Evolutionary conservation across 345 rosid genomes (phyloP).

Genomic region (Populus alba): DNA sequence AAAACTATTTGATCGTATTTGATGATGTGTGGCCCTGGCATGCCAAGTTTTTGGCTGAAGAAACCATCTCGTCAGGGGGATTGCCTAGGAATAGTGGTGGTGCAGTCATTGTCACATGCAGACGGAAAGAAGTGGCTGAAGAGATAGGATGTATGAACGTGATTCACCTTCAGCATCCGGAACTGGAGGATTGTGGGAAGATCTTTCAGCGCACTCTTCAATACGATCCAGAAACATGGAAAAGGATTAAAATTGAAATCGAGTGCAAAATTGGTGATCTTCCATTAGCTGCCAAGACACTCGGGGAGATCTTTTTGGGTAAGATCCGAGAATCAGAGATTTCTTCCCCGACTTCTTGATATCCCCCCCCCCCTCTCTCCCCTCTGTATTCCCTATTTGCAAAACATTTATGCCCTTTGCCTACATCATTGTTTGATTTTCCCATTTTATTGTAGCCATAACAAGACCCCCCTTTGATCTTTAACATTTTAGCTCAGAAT

Average conservation of each 20-base stretch:
- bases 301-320: background rate
- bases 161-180: background rate
- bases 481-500: too few relatives aligned
- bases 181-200: background rate
- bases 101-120: background rate
- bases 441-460: too few relatives aligned
- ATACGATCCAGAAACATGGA: background rate
- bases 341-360: background rate
- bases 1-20: slow-evolving; percentile 7
- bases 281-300: slow-evolving; percentile 4
- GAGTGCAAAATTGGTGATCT: background rate
- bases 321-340: background rate
- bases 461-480: too few relatives aligned
- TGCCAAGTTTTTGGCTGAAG: background rate
- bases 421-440: too few relatives aligned
- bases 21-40: slow-evolving; percentile 2
- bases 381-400: too few relatives aligned
- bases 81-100: background rate
- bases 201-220: background rate
- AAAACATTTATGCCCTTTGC: too few relatives aligned
- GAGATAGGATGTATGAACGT: background rate
- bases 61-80: background rate
- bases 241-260: background rate
- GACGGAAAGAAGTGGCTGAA: background rate
- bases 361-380: too few relatives aligned